Conservation (phyloP, 306 rosid genomes). For the Quercus suber region DNA sequence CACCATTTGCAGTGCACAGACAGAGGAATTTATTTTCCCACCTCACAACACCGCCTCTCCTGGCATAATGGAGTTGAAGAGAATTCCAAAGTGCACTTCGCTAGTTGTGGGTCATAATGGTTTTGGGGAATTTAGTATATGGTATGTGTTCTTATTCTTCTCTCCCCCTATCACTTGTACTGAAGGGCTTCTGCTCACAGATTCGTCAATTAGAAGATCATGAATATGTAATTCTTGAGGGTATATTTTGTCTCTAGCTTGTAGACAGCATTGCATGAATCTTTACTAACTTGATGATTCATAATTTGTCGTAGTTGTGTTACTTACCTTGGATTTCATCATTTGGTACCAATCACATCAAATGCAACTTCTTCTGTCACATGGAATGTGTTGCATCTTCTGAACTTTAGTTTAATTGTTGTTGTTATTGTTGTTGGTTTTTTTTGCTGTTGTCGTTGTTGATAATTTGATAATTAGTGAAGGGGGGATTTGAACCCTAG, state of each 20-base stretch:
- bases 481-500: no score
- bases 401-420: background rate
- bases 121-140: conserved; percentile 74
- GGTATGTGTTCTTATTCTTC: conserved; percentile 45
- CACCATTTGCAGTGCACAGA: conserved; percentile 56
- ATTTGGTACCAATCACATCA: background rate
- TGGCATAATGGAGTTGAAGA: conserved; percentile 75
- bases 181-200: background rate
- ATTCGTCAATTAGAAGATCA: background rate
- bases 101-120: conserved; percentile 64
- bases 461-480: no score
- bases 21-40: conserved; percentile 47
- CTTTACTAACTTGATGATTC: background rate
- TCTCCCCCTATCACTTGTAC: background rate
- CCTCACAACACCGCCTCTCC: conserved; percentile 51
- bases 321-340: background rate
- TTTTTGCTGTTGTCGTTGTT: no score
- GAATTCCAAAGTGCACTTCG: conserved; percentile 58
- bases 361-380: background rate
- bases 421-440: no score
- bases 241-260: background rate
- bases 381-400: background rate
- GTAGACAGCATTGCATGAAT: background rate
- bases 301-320: background rate
- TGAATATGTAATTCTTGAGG: background rate